Conservation (phyloP, 345 rosid species). For the Arabis alpina region DNA sequence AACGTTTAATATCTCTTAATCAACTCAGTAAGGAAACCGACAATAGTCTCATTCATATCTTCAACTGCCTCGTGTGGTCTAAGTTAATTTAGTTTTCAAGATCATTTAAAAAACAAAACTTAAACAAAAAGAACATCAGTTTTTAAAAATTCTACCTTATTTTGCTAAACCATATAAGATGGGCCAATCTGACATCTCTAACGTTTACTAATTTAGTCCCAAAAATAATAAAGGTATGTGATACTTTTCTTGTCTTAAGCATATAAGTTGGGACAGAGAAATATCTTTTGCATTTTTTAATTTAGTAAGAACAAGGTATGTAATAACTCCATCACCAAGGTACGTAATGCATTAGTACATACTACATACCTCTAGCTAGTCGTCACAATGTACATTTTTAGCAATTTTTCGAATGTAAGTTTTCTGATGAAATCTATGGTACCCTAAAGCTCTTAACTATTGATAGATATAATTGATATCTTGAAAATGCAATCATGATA, state of each 20-base stretch:
- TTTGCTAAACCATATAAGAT: constrained; percentile 18
- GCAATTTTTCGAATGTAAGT: neutral
- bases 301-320: neutral
- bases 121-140: neutral
- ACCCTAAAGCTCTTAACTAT: neutral
- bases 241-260: constrained; percentile 25
- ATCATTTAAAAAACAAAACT: neutral
- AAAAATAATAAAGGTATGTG: constrained; percentile 26
- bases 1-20: neutral
- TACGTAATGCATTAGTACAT: neutral
- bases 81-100: neutral
- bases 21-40: neutral
- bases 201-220: constrained; percentile 12
- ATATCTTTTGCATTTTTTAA: neutral
- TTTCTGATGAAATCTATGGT: neutral
- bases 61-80: neutral
- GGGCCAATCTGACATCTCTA: constrained; percentile 1
- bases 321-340: constrained; percentile 10
- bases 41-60: neutral
- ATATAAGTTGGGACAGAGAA: constrained; percentile 11
- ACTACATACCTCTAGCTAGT: neutral
- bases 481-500: neutral
- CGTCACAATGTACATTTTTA: constrained; percentile 4
- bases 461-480: neutral
- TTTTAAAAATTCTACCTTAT: neutral